These are phyloP conservation scores for Penicillium goetzii DNA, from an alignment of 495 filamentous ascomycete genomes.

Conservation along the genomic window DNA sequence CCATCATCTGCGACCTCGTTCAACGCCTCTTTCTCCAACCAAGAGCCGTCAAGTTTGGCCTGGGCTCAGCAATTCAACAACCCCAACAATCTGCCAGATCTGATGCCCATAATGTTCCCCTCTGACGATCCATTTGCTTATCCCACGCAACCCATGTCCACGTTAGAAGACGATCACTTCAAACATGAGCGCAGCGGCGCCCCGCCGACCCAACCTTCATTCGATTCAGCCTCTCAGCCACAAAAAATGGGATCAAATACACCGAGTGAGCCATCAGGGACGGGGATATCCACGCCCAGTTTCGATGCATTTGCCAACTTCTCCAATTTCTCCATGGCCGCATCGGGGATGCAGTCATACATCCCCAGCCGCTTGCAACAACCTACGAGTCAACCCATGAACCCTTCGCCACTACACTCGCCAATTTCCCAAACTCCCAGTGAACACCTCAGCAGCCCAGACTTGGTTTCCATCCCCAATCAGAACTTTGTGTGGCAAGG, in stretches of 20 bases:
- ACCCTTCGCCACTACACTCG: constrained; percentile 38
- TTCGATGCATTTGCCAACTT: constrained; percentile 39
- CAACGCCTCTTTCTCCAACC: constrained; percentile 29
- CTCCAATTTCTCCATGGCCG: constrained; percentile 30
- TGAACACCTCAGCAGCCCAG: constrained; percentile 46
- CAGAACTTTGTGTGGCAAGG: constrained; percentile 52
- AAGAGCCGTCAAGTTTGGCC: constrained; percentile 31
- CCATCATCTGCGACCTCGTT: constrained; percentile 24
- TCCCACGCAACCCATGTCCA: constrained; percentile 79
- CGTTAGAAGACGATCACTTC: constrained; percentile 58
- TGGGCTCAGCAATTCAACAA: constrained; percentile 40
- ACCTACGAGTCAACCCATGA: constrained; percentile 29
- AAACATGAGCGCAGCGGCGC: constrained; percentile 32
- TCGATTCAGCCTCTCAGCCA: constrained; percentile 19
- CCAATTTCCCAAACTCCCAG: constrained; percentile 43
- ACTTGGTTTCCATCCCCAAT: constrained; percentile 52
- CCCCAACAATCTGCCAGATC: constrained; percentile 61
- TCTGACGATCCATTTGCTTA: constrained; percentile 89
- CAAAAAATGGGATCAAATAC: constrained; percentile 26
- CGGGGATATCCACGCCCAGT: constrained; percentile 30
- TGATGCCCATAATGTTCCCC: constrained; percentile 91
- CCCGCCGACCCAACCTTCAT: constrained; percentile 21
- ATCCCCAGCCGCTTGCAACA: constrained; percentile 37
- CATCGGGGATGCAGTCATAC: constrained; percentile 31
- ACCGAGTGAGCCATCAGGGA: constrained; percentile 21